Base-by-base conservation (phyloP, 2,329 filamentous ascomycete species). In the Verticillium alfalfae region DNA sequence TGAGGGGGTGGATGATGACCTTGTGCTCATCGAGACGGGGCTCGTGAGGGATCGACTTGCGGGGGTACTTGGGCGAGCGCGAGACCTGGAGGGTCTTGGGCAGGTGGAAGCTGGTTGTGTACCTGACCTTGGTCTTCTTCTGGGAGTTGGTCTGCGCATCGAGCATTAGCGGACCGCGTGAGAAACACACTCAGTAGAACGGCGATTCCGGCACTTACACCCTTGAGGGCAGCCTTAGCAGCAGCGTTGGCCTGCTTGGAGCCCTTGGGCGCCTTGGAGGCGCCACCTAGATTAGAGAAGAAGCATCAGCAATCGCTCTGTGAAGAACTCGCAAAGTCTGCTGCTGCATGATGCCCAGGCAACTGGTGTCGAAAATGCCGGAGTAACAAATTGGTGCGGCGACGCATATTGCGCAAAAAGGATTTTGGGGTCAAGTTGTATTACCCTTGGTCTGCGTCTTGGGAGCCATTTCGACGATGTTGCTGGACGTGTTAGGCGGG, bases 21-120 rank as follows among this genome's bases (percentile, higher is more conserved):
- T 96, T 97, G 88, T 93, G 91, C 84, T 94, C 91, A 83, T 99
- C 95, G 75, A 99, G 91, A 73, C 93, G 91, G 72, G 93, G 90
- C 77, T 87, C 86, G 79, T 94, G 90, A 74, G 91, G 89, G 78
- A 99, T 88, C 70, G 92, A 93, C 87, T 95, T 96, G 85, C 94
- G 93, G 71, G 92, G 93, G 87, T 96, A 98, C 85, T 96, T 97
- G 79, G 94, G 93, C 58, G 89, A 80, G 76, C 95, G 92, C 73
- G 92, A 91, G 73, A 97, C 88, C 80, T 90, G 84, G 75, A 97
- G 91, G 70, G 93, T 98, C 90, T 98, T 98, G 76, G 95, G 95
- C 74, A 88, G 88, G 88, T 97, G 94, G 91, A 98, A 99, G 78
- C 90, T 93, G 73, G 94, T 97, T 79, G 87, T 93, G 77, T 87